Base-by-base conservation (phyloP, 768 basidiomycete genomes). In the Macrolepiota fuliginosa region DNA sequence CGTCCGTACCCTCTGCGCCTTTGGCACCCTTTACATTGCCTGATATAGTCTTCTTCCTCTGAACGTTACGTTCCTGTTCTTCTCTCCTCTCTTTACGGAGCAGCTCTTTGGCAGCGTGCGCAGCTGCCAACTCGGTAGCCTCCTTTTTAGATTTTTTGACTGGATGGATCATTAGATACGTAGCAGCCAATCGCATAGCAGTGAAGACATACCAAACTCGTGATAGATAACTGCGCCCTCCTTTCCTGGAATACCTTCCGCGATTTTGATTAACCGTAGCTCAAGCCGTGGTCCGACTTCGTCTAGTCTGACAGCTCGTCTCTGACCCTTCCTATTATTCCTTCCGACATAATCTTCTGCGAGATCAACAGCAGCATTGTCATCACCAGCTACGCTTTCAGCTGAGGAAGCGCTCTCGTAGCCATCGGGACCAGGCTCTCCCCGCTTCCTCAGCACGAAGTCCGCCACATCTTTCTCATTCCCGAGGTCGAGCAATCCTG, bases 281-380 rank as follows among this genome's bases (percentile, higher is more conserved):
- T 99, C 97, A 87, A 99, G 89, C 70, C 97, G 81, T 42, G 97
- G 97, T 1, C 97, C 97, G 47, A 98, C 85, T 75, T 99, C 97
- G 57, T 96, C 91, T 56, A 99, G 78, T 66, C 88, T 82, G 11
- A 99, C 93, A 4, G 97, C 96, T 66, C 93, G 86, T 76, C 90
- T 87, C 70, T 91, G 89, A 0, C 94, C 96, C 72, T 89, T 92
- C 72, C 87, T 90, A 72, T 98, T 99, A 66, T 95, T 96, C 70
- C 96, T 76, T 25, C 96, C 96, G 47, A 97, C 91, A 70, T 98
- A 98, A 72, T 98, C 94, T 62, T 88, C 91, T 29, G 94, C 93
- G 52, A 99, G 77, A 63, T 88, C 85, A 1, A 99, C 86, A 11
- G 90, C 85, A 68, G 89, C 91, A 29, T 80, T 90, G 53, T 95